Percentiles rank a stretch among this genome's conserved stretches.
These are phyloP conservation scores for Musa balbisiana DNA, from an alignment of 202 grass and related monocot genomes.

Conservation along the genomic window DNA sequence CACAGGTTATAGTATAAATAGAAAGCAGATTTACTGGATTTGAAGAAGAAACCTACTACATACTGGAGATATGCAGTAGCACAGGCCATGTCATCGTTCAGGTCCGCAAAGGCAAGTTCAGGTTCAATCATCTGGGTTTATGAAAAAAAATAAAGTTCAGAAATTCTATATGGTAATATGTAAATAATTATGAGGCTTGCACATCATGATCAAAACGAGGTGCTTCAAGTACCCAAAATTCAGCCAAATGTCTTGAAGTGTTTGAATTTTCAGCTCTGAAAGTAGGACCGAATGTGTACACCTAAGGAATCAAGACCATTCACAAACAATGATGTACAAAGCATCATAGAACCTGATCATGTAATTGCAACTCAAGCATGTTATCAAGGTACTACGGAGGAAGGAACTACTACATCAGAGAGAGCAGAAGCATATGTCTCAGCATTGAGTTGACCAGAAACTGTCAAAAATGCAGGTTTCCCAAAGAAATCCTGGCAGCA, in stretches of 20 bases:
- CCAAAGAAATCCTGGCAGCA: conserved; percentile 88
- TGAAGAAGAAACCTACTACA: conserved; percentile 79
- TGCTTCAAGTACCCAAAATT: conserved; percentile 85
- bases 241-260: conserved; percentile 91
- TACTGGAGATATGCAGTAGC: conserved; percentile 99
- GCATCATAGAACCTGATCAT: background rate
- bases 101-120: conserved; percentile 95
- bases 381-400: conserved; percentile 28
- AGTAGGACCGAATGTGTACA: conserved; percentile 96
- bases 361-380: conserved; percentile 17
- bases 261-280: conserved; percentile 99
- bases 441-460: conserved; percentile 93
- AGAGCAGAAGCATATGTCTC: conserved; percentile 92
- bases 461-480: conserved; percentile 98
- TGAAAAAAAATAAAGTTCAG: conserved; percentile 19
- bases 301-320: conserved; percentile 31
- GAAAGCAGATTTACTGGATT: conserved; percentile 21
- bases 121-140: conserved; percentile 94
- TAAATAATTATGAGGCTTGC: conserved; percentile 9
- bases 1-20: conserved; percentile 24
- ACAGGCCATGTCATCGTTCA: conserved; percentile 99
- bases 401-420: conserved; percentile 59
- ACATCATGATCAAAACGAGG: conserved; percentile 25
- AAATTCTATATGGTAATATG: conserved; percentile 18
- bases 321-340: background rate